Evolutionary conservation across 2,329 filamentous ascomycete species (phyloP).

Genomic region (Aspergillus sp.): DNA sequence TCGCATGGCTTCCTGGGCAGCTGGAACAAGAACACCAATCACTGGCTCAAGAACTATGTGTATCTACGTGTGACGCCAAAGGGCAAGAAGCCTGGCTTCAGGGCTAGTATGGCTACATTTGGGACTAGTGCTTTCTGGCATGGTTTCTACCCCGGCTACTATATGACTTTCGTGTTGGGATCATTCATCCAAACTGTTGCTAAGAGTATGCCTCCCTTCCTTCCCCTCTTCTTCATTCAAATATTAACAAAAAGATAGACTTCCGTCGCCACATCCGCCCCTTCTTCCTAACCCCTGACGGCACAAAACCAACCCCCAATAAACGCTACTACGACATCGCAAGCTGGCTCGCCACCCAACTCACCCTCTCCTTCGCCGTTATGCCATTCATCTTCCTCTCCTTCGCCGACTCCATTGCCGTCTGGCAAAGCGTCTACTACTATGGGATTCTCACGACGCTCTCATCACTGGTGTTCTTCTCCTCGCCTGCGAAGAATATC

Average conservation of each 20-base stretch:
- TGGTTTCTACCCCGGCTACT: conserved; percentile 96
- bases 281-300: conserved; percentile 79
- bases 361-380: conserved; percentile 74
- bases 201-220: conserved; percentile 63
- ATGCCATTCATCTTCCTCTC: conserved; percentile 79
- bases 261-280: conserved; percentile 83
- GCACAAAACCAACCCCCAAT: conserved; percentile 57
- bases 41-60: conserved; percentile 92
- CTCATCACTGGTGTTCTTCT: conserved; percentile 65
- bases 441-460: conserved; percentile 67
- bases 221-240: conserved; percentile 5
- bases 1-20: conserved; percentile 82
- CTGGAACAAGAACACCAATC: conserved; percentile 99
- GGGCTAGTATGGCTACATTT: conserved; percentile 90
- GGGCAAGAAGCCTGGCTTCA: conserved; percentile 93
- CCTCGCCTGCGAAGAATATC: conserved; percentile 63
- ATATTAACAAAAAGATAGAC: conserved; percentile 48
- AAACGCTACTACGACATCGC: conserved; percentile 84
- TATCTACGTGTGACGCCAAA: conserved; percentile 92
- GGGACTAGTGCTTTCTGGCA: conserved; percentile 95
- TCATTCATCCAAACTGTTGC: conserved; percentile 88
- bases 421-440: conserved; percentile 85
- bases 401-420: conserved; percentile 61
- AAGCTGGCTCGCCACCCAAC: conserved; percentile 68
- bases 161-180: conserved; percentile 80